Base-by-base conservation (phyloP, 2,329 filamentous ascomycete genomes). In the Verticillium albo-atrum region DNA sequence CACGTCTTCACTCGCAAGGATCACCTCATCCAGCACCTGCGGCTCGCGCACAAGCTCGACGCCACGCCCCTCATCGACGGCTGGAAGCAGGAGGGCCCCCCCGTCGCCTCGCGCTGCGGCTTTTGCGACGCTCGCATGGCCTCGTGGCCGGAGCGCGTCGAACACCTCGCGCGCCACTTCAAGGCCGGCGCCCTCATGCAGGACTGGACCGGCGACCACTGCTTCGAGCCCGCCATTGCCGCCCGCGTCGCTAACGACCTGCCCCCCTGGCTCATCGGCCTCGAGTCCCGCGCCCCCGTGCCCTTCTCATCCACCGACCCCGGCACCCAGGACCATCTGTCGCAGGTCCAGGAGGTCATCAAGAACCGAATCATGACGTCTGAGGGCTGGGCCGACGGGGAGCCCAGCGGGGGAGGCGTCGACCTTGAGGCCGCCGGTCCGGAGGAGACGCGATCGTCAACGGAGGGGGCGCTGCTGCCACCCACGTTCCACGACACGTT, bases 301-400 rank as follows among this genome's bases (percentile, higher is more conserved):
- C 70, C 70, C 0, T 72, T 72, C 28, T 71, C 70, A 0, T 68
- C 66, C 2, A 71, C 67, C 1, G 61, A 66, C 26, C 60, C 64
- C 0, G 60, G 55, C 1, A 65, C 66, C 0, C 59, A 35, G 32
- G 67, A 70, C 1, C 68, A 69, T 30, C 54, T 68, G 4, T 59
- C 56, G 0, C 67, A 68, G 37, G 42, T 56, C 34, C 34, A 30
- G 9, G 27, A 99, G 76, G 42, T 23, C 28, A 32, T 23, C 26
- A 30, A 32, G 27, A 32, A 32, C 27, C 17, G n/a, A 5, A 3
- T 20, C 15, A 54, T 17, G 28, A 30, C 10, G 5, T 32, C 28
- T 17, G 27, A 32, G 52, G 27, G 20, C 28, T 50, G 42, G 42
- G 42, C 35, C 17, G 35, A 20, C 20, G 42, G 25, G n/a, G 42